Percentiles rank a stretch among this genome's conserved stretches.
Conservation (phyloP, 2,329 filamentous ascomycete species). For the Penicillium sp. region DNA sequence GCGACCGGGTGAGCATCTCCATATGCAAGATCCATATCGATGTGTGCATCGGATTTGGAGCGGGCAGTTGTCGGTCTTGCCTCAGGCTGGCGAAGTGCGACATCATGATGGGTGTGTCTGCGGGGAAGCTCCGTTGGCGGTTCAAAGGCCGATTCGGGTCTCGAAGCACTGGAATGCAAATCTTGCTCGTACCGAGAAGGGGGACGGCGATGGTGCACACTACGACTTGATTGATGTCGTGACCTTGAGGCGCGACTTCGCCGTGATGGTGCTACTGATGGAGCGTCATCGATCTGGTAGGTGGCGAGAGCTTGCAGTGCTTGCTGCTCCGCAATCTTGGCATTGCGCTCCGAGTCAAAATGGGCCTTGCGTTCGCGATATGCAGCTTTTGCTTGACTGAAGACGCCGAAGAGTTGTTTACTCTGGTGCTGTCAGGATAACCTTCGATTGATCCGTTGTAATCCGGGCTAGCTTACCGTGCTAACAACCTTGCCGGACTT, state of each 20-base stretch:
- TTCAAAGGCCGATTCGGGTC: slow-evolving; percentile 19
- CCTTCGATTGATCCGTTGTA: slow-evolving; percentile 4
- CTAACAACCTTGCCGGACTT: slow-evolving; percentile 88
- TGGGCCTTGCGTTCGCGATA: slow-evolving; percentile 87
- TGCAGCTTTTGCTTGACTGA: slow-evolving; percentile 85
- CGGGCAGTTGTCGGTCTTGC: slow-evolving; percentile 26
- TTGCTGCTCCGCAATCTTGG: slow-evolving; percentile 56
- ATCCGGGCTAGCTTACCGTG: slow-evolving; percentile 61
- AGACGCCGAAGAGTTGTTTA: slow-evolving; percentile 84
- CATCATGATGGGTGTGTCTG: slow-evolving; percentile 41
- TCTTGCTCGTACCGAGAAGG: slow-evolving; percentile 33
- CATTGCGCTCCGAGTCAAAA: slow-evolving; percentile 69
- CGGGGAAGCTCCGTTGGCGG: slow-evolving; percentile 29
- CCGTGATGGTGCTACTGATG: slow-evolving; percentile 45
- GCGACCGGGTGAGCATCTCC: slow-evolving; percentile 73
- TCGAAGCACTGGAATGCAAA: slow-evolving; percentile 23
- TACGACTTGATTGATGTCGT: slow-evolving; percentile 32
- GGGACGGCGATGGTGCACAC: slow-evolving; percentile 20
- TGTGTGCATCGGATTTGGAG: slow-evolving; percentile 40
- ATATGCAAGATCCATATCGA: slow-evolving; percentile 92
- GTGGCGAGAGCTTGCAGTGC: slow-evolving; percentile 60
- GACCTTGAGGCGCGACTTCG: slow-evolving; percentile 37
- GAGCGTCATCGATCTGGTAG: slow-evolving; percentile 49
- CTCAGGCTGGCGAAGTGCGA: slow-evolving; percentile 27
- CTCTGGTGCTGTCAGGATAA: slow-evolving; percentile 56